Percentiles rank a stretch among this genome's conserved stretches.
phyloP scores from a whole-genome alignment of 176 grass and related monocot genomes.

The Miscanthus lutarioriparius region DNA sequence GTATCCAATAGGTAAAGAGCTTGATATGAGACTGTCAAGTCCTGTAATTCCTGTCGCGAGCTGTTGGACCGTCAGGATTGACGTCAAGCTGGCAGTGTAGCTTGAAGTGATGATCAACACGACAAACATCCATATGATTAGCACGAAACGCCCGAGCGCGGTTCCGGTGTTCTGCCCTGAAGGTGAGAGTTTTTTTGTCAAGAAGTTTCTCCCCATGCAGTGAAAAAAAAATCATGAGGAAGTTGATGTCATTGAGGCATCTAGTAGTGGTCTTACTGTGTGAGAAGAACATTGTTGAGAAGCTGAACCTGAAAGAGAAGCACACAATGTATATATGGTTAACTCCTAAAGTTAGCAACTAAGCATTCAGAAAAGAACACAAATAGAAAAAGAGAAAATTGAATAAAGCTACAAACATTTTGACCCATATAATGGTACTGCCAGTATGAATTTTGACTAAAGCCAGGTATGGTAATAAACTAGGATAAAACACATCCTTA shows the following conservation, averaged over 20 bases:
- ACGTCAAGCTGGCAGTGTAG: slow-evolving; percentile 89
- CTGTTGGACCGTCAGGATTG: slow-evolving; percentile 89
- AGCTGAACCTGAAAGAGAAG: slow-evolving; percentile 75
- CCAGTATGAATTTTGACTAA: not conserved
- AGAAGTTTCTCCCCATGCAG: slow-evolving; percentile 19
- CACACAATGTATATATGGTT: slow-evolving; percentile 7
- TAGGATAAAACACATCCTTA: not conserved
- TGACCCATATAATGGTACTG: not conserved
- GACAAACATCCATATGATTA: slow-evolving; percentile 88
- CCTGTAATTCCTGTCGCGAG: slow-evolving; percentile 71
- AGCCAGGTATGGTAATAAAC: not conserved
- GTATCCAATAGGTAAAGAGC: slow-evolving; percentile 64
- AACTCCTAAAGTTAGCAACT: slow-evolving; percentile 13
- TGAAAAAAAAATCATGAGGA: slow-evolving; percentile 3
- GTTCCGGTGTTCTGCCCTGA: slow-evolving; percentile 69
- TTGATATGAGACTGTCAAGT: slow-evolving; percentile 66
- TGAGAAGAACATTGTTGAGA: slow-evolving; percentile 94
- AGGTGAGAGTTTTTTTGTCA: slow-evolving; percentile 4
- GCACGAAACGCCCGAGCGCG: slow-evolving; percentile 65
- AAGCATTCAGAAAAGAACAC: slow-evolving; percentile 18
- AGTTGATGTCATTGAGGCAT: not conserved
- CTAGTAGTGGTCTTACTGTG: slow-evolving; percentile 67
- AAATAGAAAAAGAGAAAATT: not conserved
- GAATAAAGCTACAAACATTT: slow-evolving; percentile 9
- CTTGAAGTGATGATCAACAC: slow-evolving; percentile 90